A percentile compares a stretch with the other conserved stretches of the same genome.
These are phyloP conservation scores for Colletotrichum chlorophyti DNA, from an alignment of 2,329 filamentous ascomycete species.

Conservation along the genomic window DNA sequence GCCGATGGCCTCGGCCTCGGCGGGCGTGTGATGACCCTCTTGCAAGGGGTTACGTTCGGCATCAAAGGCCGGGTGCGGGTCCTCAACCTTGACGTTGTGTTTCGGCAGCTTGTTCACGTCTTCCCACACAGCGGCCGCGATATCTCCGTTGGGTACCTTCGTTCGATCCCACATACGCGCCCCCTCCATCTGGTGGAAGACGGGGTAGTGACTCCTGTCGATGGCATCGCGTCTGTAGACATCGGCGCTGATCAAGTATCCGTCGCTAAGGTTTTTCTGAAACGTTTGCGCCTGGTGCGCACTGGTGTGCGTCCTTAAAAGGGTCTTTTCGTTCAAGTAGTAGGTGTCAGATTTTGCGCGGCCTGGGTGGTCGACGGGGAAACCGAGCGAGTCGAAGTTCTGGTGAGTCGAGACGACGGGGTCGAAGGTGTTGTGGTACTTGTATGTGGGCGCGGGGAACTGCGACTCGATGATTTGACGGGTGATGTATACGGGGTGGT, in stretches of 20 bases:
- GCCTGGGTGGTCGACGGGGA: conserved; percentile 86
- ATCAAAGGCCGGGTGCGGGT: conserved; percentile 81
- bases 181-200: conserved; percentile 99
- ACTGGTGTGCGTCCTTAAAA: conserved; percentile 92
- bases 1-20: conserved; percentile 82
- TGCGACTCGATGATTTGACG: conserved; percentile 90
- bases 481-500: conserved; percentile 91
- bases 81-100: conserved; percentile 80
- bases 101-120: conserved; percentile 76
- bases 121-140: conserved; percentile 70
- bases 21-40: conserved; percentile 69
- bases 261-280: conserved; percentile 72
- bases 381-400: conserved; percentile 97
- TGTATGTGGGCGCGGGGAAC: conserved; percentile 77
- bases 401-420: conserved; percentile 85
- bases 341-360: conserved; percentile 91
- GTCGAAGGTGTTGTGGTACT: conserved; percentile 78
- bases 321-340: conserved; percentile 84
- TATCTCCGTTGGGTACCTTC: conserved; percentile 61
- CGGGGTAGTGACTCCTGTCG: conserved; percentile 92
- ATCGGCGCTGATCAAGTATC: conserved; percentile 91
- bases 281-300: conserved; percentile 90
- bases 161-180: conserved; percentile 85
- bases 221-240: conserved; percentile 96
- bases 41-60: conserved; percentile 85